Evolutionary conservation across 108 stramenopile species (phyloP).

Genomic region (Cyclotella kingstonii): DNA sequence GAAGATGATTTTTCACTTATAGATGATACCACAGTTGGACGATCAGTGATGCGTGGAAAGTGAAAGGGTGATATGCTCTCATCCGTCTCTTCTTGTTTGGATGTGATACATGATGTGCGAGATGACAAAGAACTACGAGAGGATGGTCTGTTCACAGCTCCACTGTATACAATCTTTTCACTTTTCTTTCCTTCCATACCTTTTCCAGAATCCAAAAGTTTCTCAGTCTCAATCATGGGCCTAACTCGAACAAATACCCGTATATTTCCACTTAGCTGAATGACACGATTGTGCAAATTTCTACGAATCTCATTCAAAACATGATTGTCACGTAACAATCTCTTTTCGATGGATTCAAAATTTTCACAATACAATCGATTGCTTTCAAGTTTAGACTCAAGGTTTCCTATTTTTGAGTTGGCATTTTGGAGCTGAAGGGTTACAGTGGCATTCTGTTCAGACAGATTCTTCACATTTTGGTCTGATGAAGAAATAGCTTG

Average conservation of each 20-base stretch:
- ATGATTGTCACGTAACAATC: slow-evolving; percentile 53
- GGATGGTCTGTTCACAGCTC: slow-evolving; percentile 8
- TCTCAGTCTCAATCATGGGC: slow-evolving; percentile 49
- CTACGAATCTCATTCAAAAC: slow-evolving; percentile 70
- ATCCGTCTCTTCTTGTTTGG: not conserved
- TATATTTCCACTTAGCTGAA: slow-evolving; percentile 84
- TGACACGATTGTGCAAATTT: slow-evolving; percentile 69
- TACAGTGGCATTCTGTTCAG: slow-evolving; percentile 22
- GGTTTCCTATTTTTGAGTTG: slow-evolving; percentile 14
- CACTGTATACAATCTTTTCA: slow-evolving; percentile 11
- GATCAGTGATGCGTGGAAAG: slow-evolving; percentile 56
- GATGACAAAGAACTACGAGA: slow-evolving; percentile 6
- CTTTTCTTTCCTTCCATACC: not conserved
- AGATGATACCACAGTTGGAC: slow-evolving; percentile 10
- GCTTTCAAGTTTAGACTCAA: slow-evolving; percentile 18
- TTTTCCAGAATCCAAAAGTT: not conserved
- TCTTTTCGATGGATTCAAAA: slow-evolving; percentile 66
- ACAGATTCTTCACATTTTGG: slow-evolving; percentile 16
- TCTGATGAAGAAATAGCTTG: slow-evolving; percentile 14
- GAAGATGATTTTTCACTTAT: slow-evolving; percentile 18
- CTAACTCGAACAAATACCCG: slow-evolving; percentile 85
- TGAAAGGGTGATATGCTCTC: slow-evolving; percentile 39
- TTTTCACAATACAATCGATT: slow-evolving; percentile 33
- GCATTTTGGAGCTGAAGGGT: slow-evolving; percentile 14
- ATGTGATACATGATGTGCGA: slow-evolving; percentile 7